Conservation (phyloP, 306 rosid species). For the Malus domestica region DNA sequence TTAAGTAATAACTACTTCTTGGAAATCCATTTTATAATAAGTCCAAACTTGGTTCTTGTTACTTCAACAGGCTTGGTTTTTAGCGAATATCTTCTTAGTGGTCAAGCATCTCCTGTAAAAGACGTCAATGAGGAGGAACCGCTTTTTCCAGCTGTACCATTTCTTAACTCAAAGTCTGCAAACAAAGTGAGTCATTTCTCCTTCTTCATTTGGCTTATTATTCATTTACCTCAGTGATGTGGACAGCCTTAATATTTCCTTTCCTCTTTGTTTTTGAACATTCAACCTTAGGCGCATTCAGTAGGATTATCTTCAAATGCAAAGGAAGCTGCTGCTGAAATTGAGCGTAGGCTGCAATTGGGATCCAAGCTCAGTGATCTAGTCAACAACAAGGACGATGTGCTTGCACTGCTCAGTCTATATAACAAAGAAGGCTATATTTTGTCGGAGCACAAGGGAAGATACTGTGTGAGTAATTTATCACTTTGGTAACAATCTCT, state of each 20-base stretch:
- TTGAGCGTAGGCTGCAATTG: constrained; percentile 66
- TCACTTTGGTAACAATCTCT: background rate
- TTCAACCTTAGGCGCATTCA: constrained; percentile 37
- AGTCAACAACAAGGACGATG: constrained; percentile 55
- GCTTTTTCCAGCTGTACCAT: constrained; percentile 69
- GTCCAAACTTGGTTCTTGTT: background rate
- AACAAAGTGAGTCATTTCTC: constrained; percentile 46
- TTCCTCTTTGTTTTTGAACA: constrained; percentile 1
- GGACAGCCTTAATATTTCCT: constrained; percentile 12
- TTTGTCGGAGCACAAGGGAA: constrained; percentile 62
- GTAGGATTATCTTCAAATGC: constrained; percentile 60
- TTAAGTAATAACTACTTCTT: background rate
- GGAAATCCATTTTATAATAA: background rate
- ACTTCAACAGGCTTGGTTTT: constrained; percentile 74
- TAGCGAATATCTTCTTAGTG: constrained; percentile 84
- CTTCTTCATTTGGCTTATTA: constrained; percentile 1
- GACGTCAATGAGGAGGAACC: constrained; percentile 92
- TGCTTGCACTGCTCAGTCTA: constrained; percentile 55
- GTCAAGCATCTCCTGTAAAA: constrained; percentile 78
- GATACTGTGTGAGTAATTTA: constrained; percentile 63
- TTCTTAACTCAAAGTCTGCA: constrained; percentile 44
- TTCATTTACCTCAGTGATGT: background rate
- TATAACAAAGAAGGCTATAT: constrained; percentile 74
- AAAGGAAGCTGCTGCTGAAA: constrained; percentile 71
- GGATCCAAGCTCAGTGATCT: constrained; percentile 87